Evolutionary conservation across 1,284 basidiomycete genomes (phyloP).

Genomic region (Inonotus obliquus): DNA sequence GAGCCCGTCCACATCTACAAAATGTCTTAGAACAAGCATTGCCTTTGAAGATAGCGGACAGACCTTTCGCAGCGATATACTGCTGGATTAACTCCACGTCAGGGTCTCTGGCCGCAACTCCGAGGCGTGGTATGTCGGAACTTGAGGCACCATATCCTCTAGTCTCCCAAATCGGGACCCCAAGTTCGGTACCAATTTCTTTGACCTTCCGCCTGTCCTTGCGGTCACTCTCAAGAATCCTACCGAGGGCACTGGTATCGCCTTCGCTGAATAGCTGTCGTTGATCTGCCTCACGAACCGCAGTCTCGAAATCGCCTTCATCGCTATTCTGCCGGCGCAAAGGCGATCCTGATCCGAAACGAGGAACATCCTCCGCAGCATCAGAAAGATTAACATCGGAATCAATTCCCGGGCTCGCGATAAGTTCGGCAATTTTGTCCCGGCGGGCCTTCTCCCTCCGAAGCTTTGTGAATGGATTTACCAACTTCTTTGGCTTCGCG

Average conservation of each 20-base stretch:
- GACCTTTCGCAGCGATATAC: not conserved
- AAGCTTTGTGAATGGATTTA: constrained; percentile 46
- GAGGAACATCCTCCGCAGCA: constrained; percentile 14
- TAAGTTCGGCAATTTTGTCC: constrained; percentile 22
- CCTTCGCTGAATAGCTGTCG: constrained; percentile 36
- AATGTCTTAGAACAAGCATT: not conserved
- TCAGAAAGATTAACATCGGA: constrained; percentile 14
- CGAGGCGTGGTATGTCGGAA: constrained; percentile 3
- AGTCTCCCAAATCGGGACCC: constrained; percentile 38
- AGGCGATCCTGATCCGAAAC: not conserved
- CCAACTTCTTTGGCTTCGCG: constrained; percentile 20
- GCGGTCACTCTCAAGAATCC: constrained; percentile 38
- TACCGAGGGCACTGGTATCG: constrained; percentile 31
- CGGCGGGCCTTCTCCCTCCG: constrained; percentile 28
- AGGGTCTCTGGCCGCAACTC: not conserved
- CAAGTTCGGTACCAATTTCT: constrained; percentile 21
- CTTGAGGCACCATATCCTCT: constrained; percentile 23
- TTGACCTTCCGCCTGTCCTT: constrained; percentile 25
- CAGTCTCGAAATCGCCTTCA: constrained; percentile 27
- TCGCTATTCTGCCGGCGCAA: constrained; percentile 2
- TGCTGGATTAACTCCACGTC: not conserved
- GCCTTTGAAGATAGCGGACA: too few species aligned
- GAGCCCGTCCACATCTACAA: constrained; percentile 4
- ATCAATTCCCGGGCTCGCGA: constrained; percentile 4
- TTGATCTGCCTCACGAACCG: constrained; percentile 32